Base-by-base conservation (phyloP, 2,329 filamentous ascomycete species). In the Penicillium griseofulvum region DNA sequence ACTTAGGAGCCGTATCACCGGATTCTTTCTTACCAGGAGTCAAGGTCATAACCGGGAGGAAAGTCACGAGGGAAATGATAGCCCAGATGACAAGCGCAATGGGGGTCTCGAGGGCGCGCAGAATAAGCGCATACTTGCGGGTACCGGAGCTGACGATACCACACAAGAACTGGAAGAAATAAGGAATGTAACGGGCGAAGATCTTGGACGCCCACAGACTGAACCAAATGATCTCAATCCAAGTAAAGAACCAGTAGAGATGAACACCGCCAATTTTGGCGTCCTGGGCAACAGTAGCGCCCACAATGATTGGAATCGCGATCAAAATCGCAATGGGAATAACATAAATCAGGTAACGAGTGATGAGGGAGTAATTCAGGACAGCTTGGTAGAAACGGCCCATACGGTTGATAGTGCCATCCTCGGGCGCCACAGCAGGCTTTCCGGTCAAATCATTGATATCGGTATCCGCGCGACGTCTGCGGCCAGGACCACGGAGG, bases 191-290 rank as follows among this genome's bases (percentile, higher is more conserved):
- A 62, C 83, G 81, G 7, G 82, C 81, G 26, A 84, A 69, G 46
- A 86, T 73, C 68, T 87, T 87, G 60, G 81, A 82, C 14, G 76
- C 76, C 85, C 85, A 87, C 56, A 87, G 73, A 64, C 81, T 81
- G 36, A 84, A 72, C 85, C 85, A 87, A 50, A 87, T 76, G 44
- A 87, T 78, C 68, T 87, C 84, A 36, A 87, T 74, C 85, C 85
- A 87, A 17, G 80, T 78, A 72, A 86, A 87, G 71, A 87, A 83
- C 78, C 81, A 85, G 50, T 81, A 75, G 38, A 85, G 76, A 8
- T 78, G 72, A 5, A 86, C 83, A 22, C 80, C 80, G 16, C 81
- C 82, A 58, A 86, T 82, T 28, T 71, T 75, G 8, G 79, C 78
- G 44, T 76, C 55, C 31, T 68, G 65, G 29, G 79, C 76, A 34